Evolutionary conservation across 2,329 filamentous ascomycete genomes (phyloP), one percentile per base, ranked within the genome.

Genomic region (Chrysosphaeria jannelii): DNA sequence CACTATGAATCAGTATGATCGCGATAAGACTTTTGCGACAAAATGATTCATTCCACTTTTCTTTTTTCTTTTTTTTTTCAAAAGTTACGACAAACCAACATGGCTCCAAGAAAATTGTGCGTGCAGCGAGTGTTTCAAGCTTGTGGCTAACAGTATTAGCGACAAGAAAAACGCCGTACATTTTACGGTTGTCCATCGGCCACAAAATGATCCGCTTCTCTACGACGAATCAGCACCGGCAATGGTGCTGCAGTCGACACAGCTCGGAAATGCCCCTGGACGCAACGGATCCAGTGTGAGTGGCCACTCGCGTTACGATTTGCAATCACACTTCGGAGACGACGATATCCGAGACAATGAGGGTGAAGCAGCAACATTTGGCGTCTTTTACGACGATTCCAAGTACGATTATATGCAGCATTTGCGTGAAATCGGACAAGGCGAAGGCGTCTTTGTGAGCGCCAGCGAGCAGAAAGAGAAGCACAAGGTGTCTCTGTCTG

Each of bases 341-440:
- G 50, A 53, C 20, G 47, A 47, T 29, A 63, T 90, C 32, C 66
- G 79, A 34, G 58, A 62, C 27, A 93, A 97, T 42, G 85, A 97
- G 45, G 88, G 88, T 35, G 79, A 97, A 47, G 85, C 88, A 6
- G 85, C 88, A 33, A 74, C 72, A 41, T 64, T 91, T 45, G 85
- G 85, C 31, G 62, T 97, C 32, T 97, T 72, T 52, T 97, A 58
- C 43, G 88, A 97, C 45, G 85, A 97, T 46, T 70, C 74, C 32
- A 61, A 75, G 38, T 97, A 97, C 46, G 85, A 97, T 45, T 97
- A 97, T 48, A 97, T 97, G 85, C 85, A 97, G 45, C 85, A 97
- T 45, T 51, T 97, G 55, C 70, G 78, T 26, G 85, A 93, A 35
- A 49, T 97, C n/a, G 67, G 67, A 27, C 44, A 51, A 20, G 75